phyloP scores from a whole-genome alignment of 2,329 filamentous ascomycete genomes.

The Fusarium hostae region DNA sequence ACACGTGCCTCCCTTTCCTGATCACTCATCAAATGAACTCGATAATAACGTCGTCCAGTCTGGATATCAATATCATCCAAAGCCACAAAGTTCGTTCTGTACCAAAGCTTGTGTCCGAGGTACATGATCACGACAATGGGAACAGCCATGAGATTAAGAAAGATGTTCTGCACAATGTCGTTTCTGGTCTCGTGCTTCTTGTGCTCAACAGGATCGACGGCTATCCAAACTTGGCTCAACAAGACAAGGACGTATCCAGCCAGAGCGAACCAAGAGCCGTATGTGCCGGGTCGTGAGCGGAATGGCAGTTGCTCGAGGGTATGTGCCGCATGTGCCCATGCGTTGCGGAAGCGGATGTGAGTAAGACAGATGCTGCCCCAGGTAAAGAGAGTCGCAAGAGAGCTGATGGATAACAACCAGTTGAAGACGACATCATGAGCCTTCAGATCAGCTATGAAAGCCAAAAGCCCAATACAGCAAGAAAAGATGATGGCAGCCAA shows the following conservation, averaged over 20 bases:
- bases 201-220: conserved; percentile 77
- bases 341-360: conserved; percentile 90
- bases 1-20: conserved; percentile 81
- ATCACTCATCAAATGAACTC: conserved; percentile 78
- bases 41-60: conserved; percentile 85
- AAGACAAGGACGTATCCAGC: conserved; percentile 79
- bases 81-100: conserved; percentile 59
- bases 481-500: conserved; percentile 77
- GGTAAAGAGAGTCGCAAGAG: conserved; percentile 78
- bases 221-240: conserved; percentile 86
- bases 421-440: conserved; percentile 72
- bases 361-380: conserved; percentile 86
- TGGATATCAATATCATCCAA: conserved; percentile 83
- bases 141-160: conserved; percentile 75
- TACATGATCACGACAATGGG: conserved; percentile 78
- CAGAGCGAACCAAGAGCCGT: conserved; percentile 84
- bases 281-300: conserved; percentile 77
- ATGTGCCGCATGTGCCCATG: conserved; percentile 76
- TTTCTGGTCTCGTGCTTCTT: conserved; percentile 46
- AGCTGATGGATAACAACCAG: conserved; percentile 82
- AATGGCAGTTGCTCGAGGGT: conserved; percentile 82
- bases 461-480: conserved; percentile 75
- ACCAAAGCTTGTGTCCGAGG: conserved; percentile 80
- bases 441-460: conserved; percentile 76
- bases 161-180: conserved; percentile 72